phyloP scores from a whole-genome alignment of 192 early-diverging fungal genomes.

The Helicostylum pulchrum region DNA sequence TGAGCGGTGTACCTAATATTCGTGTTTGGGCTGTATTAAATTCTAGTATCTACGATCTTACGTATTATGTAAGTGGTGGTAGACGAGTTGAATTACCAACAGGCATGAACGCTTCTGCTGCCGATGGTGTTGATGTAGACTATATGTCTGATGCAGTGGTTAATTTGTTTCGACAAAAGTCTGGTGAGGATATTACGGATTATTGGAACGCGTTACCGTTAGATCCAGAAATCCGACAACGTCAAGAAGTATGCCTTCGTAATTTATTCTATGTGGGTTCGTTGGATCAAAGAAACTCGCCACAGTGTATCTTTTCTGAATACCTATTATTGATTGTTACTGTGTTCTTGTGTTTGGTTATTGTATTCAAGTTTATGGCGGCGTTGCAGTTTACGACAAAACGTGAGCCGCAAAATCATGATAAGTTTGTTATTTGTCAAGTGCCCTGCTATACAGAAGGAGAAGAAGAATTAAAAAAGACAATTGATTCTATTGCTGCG shows the following conservation, averaged over 20 bases:
- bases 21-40: conserved; percentile 62
- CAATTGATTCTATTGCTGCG: conserved; percentile 77
- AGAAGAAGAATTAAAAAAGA: conserved; percentile 76
- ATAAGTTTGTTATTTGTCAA: conserved; percentile 94
- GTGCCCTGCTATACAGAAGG: conserved; percentile 96
- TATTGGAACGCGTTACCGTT: conserved; percentile 58
- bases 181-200: conserved; percentile 61
- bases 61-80: conserved; percentile 60
- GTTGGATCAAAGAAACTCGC: conserved; percentile 78
- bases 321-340: conserved; percentile 83
- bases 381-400: conserved; percentile 68
- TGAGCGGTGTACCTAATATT: conserved; percentile 34
- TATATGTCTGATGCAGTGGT: conserved; percentile 62
- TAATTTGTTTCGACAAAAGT: conserved; percentile 60
- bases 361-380: conserved; percentile 74
- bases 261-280: conserved; percentile 86
- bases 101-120: conserved; percentile 36
- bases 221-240: conserved; percentile 36
- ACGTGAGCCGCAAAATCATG: conserved; percentile 77
- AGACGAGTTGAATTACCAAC: conserved; percentile 39
- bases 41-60: conserved; percentile 70
- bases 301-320: conserved; percentile 75
- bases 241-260: conserved; percentile 72
- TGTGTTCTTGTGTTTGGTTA: conserved; percentile 76
- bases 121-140: conserved; percentile 38